Conservation (phyloP, 2,329 filamentous ascomycete genomes). For the Aspergillus ibericus region DNA sequence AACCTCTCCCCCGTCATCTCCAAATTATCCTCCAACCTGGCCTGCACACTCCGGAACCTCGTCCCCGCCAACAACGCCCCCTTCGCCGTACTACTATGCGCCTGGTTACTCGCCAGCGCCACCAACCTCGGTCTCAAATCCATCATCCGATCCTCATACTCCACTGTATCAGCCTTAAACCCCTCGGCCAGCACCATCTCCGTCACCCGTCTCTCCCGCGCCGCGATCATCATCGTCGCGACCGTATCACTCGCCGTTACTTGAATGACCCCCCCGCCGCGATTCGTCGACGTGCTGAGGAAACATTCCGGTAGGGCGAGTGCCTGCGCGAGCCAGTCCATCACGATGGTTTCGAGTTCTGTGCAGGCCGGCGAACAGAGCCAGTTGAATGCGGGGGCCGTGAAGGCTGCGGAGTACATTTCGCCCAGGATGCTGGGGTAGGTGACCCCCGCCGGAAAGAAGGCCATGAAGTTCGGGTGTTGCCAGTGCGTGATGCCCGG, state of each 20-base stretch:
- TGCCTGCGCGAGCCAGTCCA: constrained; percentile 85
- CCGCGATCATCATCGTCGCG: constrained; percentile 82
- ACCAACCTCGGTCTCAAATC: constrained; percentile 70
- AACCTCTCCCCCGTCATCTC: constrained; percentile 68
- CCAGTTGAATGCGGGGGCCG: constrained; percentile 94
- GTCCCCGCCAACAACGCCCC: constrained; percentile 83
- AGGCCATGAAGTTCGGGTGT: constrained; percentile 92
- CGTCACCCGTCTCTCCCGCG: constrained; percentile 74
- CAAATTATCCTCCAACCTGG: constrained; percentile 63
- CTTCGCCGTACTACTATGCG: constrained; percentile 84
- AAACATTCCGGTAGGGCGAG: constrained; percentile 72
- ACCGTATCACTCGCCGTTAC: constrained; percentile 86
- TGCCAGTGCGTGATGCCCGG: constrained; percentile 95
- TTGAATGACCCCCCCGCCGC: constrained; percentile 89
- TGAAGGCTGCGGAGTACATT: constrained; percentile 87
- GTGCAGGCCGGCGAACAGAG: constrained; percentile 89
- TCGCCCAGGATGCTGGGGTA: constrained; percentile 87
- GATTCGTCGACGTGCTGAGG: constrained; percentile 63
- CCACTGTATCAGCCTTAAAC: constrained; percentile 48
- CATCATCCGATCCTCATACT: constrained; percentile 69
- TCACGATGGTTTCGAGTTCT: constrained; percentile 86
- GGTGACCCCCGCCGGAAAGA: constrained; percentile 80
- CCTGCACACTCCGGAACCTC: constrained; percentile 70
- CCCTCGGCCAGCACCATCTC: constrained; percentile 56
- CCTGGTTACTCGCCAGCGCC: constrained; percentile 73